A percentile compares a stretch with the other conserved stretches of the same genome.
Conservation (phyloP, 495 filamentous ascomycete genomes). For the Aspergillus homomorphus region DNA sequence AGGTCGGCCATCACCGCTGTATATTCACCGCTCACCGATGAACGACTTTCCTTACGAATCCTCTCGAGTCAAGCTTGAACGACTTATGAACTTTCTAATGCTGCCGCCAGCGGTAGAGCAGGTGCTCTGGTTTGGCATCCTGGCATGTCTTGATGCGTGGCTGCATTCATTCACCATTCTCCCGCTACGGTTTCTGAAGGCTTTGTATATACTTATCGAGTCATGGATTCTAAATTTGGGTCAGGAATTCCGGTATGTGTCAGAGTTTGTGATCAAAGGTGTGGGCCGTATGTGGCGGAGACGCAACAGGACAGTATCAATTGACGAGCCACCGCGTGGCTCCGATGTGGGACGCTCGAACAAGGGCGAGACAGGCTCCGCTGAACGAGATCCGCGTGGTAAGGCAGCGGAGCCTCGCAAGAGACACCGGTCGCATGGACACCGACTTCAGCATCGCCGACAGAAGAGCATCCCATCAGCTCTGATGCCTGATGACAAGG, state of each 20-base stretch:
- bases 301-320: constrained; percentile 36
- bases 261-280: constrained; percentile 70
- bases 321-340: constrained; percentile 21
- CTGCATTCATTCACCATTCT: constrained; percentile 93
- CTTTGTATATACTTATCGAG: constrained; percentile 66
- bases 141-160: constrained; percentile 97
- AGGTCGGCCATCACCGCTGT: constrained; percentile 76
- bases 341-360: constrained; percentile 24
- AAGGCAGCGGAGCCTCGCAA: constrained; percentile 24
- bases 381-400: constrained; percentile 24
- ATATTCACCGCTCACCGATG: constrained; percentile 72
- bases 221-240: constrained; percentile 67
- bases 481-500: constrained; percentile 84
- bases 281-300: constrained; percentile 73
- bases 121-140: constrained; percentile 77
- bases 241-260: constrained; percentile 64
- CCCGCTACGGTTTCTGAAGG: constrained; percentile 84
- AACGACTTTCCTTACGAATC: constrained; percentile 90
- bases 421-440: constrained; percentile 33
- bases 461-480: constrained; percentile 82
- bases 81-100: constrained; percentile 83
- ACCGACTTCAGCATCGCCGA: constrained; percentile 60
- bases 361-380: not conserved
- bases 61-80: constrained; percentile 90
- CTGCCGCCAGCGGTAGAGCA: constrained; percentile 82